phyloP scores from a whole-genome alignment of 106 monocot genomes.

The Acorus calamus region DNA sequence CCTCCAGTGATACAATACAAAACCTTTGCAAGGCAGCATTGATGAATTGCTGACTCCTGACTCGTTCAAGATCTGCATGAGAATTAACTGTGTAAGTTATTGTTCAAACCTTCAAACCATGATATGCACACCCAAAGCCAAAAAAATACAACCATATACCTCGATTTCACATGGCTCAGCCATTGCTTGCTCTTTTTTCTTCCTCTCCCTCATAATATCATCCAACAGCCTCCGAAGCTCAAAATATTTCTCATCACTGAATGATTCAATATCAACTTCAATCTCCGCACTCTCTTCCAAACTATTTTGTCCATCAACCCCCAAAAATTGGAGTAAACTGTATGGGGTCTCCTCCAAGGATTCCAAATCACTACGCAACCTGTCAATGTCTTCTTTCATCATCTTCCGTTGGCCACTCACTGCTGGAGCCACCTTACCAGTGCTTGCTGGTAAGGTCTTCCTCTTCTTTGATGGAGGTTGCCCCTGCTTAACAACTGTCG shows the following conservation, averaged over 20 bases:
- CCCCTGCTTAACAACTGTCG: conserved; percentile 11
- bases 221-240: conserved; percentile 63
- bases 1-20: not conserved
- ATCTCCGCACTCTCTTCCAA: conserved; percentile 45
- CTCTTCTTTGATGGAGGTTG: conserved; percentile 43
- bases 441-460: conserved; percentile 22
- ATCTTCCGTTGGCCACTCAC: conserved; percentile 36
- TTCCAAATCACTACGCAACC: conserved; percentile 35
- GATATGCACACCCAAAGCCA: not conserved
- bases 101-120: too few relatives aligned
- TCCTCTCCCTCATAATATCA: conserved; percentile 27
- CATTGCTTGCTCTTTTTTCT: conserved; percentile 21
- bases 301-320: conserved; percentile 23
- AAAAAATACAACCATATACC: conserved; percentile 21
- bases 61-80: conserved; percentile 49
- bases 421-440: not conserved
- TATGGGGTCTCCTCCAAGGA: conserved; percentile 36
- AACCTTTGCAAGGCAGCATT: conserved; percentile 52
- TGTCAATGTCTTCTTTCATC: conserved; percentile 50
- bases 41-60: conserved; percentile 68
- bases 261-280: conserved; percentile 71
- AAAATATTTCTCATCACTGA: conserved; percentile 49
- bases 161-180: conserved; percentile 42
- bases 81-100: not conserved
- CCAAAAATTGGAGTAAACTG: conserved; percentile 57